Percentiles rank a stretch among this genome's conserved stretches.
phyloP scores from a whole-genome alignment of 208 protist genomes.

The Crithidia sp. region DNA sequence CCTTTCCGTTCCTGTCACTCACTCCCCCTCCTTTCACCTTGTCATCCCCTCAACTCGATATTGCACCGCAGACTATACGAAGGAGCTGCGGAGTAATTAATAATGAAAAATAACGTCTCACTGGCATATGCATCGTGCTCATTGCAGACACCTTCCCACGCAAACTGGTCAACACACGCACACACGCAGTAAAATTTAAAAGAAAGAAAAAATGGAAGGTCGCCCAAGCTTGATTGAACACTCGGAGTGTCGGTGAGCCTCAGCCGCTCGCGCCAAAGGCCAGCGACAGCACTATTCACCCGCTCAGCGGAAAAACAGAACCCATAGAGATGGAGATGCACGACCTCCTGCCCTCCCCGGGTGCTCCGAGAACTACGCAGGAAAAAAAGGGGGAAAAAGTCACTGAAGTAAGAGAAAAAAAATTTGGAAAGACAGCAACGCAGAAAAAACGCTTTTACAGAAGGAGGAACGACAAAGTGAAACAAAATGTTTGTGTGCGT shows the following conservation, averaged over 20 bases:
- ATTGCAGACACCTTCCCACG: too few relatives aligned
- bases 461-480: neutral
- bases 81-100: too few relatives aligned
- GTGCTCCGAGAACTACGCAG: neutral
- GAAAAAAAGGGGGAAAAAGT: neutral
- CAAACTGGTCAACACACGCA: neutral
- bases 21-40: neutral
- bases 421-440: conserved; percentile 6
- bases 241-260: too few relatives aligned
- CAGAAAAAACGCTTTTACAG: neutral
- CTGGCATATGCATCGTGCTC: too few relatives aligned
- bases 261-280: too few relatives aligned
- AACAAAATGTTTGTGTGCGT: neutral
- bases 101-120: too few relatives aligned
- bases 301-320: neutral
- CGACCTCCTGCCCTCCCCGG: neutral
- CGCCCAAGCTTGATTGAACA: neutral
- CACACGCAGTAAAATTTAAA: neutral
- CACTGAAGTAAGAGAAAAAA: conserved; percentile 13
- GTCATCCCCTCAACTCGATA: too few relatives aligned
- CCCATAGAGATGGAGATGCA: conserved; percentile 2
- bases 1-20: neutral
- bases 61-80: too few relatives aligned
- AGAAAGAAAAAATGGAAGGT: neutral
- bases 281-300: too few relatives aligned